Conservation (phyloP, 805 yeast genomes). For the Lachancea waltii region DNA sequence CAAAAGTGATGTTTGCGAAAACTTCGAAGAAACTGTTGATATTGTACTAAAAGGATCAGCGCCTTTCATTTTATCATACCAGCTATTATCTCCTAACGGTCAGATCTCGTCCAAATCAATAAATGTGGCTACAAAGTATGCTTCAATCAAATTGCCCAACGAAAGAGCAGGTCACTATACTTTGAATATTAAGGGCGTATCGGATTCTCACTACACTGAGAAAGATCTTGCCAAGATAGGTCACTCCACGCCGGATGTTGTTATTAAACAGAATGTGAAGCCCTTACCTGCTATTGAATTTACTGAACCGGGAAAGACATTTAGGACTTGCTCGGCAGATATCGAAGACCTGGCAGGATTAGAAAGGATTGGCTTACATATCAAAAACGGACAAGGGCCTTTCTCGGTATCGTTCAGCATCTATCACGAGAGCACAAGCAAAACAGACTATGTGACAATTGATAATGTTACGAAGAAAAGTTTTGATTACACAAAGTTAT, state of each 20-base stretch:
- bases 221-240: slow-evolving; percentile 30
- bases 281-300: slow-evolving; percentile 58
- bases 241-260: slow-evolving; percentile 31
- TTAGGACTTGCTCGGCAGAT: slow-evolving; percentile 44
- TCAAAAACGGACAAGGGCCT: slow-evolving; percentile 53
- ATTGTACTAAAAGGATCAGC: slow-evolving; percentile 49
- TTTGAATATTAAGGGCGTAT: slow-evolving; percentile 54
- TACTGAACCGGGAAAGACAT: slow-evolving; percentile 39
- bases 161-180: slow-evolving; percentile 53
- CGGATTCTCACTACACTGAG: slow-evolving; percentile 56
- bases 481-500: slow-evolving; percentile 39
- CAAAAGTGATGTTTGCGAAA: slow-evolving; percentile 42
- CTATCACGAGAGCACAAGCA: slow-evolving; percentile 54
- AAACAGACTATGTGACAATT: slow-evolving; percentile 41
- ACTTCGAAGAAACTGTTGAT: slow-evolving; percentile 43
- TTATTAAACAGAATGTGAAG: slow-evolving; percentile 47
- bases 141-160: slow-evolving; percentile 40
- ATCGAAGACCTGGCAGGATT: slow-evolving; percentile 31
- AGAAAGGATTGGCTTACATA: slow-evolving; percentile 48
- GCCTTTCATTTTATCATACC: slow-evolving; percentile 67
- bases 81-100: slow-evolving; percentile 54
- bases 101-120: slow-evolving; percentile 32
- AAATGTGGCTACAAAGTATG: slow-evolving; percentile 48
- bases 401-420: slow-evolving; percentile 52
- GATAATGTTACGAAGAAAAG: slow-evolving; percentile 36